Conservation (phyloP, 805 yeast species). For the Candida sithepensis region DNA sequence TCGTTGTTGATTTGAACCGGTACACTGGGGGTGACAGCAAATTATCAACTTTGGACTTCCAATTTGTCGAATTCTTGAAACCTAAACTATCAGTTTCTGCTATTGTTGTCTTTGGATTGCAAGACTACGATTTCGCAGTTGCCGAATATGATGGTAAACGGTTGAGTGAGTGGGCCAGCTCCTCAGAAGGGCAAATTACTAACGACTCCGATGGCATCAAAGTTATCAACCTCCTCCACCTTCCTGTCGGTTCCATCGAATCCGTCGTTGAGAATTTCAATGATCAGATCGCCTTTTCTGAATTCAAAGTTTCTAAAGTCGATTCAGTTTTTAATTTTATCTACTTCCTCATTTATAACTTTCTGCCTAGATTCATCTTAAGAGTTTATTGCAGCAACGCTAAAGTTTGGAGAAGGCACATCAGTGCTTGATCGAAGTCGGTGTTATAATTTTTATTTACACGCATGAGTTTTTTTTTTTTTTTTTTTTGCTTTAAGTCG, state of each 20-base stretch:
- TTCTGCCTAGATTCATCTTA: background rate
- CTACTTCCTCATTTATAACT: background rate
- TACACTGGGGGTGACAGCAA: background rate
- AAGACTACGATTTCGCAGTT: background rate
- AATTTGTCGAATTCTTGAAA: background rate
- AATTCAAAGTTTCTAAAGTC: background rate
- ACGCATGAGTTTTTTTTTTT: background rate
- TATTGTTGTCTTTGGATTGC: slow-evolving; percentile 1
- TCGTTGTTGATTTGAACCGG: background rate
- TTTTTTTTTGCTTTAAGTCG: background rate
- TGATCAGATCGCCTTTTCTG: background rate
- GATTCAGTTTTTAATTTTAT: background rate
- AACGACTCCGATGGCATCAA: background rate
- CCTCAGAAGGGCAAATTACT: background rate
- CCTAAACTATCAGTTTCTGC: background rate
- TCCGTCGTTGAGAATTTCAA: background rate
- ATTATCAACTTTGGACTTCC: slow-evolving; percentile 10
- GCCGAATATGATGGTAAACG: background rate
- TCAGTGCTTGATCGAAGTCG: no score
- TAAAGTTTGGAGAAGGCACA: background rate
- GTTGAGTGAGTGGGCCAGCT: background rate
- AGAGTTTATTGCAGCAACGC: background rate
- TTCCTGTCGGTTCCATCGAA: background rate
- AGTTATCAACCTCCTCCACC: background rate
- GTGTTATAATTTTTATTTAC: background rate